These are phyloP conservation scores for Cyclotella cryptica DNA, from an alignment of 108 stramenopile species.

Conservation along the genomic window DNA sequence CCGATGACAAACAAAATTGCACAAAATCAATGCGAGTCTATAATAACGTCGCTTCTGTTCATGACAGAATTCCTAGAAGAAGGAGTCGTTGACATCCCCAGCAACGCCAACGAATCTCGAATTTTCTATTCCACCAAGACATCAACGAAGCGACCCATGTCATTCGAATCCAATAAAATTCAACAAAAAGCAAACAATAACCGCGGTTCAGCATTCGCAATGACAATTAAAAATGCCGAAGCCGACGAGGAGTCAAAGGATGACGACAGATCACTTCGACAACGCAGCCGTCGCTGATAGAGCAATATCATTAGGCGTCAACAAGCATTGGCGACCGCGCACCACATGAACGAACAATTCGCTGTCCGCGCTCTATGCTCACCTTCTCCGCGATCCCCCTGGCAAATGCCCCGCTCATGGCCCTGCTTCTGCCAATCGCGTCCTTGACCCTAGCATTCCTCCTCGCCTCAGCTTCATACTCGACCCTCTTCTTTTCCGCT, in stretches of 20 bases:
- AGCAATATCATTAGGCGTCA: background rate
- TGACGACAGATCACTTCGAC: no score
- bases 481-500: conserved; percentile 40
- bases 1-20: no score
- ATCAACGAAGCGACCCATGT: background rate
- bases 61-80: no score
- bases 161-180: background rate
- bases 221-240: no score
- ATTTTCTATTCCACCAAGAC: no score
- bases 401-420: conserved; percentile 49
- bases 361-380: background rate
- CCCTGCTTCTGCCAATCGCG: conserved; percentile 38
- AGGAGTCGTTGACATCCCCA: no score
- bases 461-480: conserved; percentile 50
- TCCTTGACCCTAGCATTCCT: conserved; percentile 50
- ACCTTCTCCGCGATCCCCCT: conserved; percentile 51
- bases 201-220: no score
- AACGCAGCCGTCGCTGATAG: no score
- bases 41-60: no score
- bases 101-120: no score
- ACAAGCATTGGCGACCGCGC: background rate
- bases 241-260: no score
- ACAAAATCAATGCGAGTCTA: no score
- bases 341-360: background rate
- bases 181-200: background rate